These are phyloP conservation scores for Acanthochlamys bracteata DNA, from an alignment of 106 monocot species.

Conservation along the genomic window DNA sequence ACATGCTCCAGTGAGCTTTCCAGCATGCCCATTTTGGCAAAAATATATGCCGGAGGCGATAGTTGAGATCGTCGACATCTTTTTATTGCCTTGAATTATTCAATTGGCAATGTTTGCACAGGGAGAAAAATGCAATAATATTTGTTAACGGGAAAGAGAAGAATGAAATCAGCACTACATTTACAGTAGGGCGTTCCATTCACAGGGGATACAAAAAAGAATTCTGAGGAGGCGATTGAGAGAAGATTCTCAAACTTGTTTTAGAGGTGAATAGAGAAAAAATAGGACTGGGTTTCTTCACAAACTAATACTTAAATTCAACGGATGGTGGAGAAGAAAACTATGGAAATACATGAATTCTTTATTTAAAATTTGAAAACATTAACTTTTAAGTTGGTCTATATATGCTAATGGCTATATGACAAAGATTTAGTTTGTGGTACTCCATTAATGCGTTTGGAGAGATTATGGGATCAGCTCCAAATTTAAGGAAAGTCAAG, in stretches of 20 bases:
- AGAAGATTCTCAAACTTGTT: not conserved
- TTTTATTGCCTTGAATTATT: not conserved
- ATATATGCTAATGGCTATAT: not conserved
- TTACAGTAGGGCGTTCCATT: not conserved
- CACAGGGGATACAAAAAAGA: not conserved
- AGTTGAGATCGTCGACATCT: not conserved
- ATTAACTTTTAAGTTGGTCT: not conserved
- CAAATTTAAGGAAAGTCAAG: not conserved
- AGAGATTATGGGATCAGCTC: not conserved
- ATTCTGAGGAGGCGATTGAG: not conserved
- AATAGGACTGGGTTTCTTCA: not conserved
- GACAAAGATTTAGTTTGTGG: not conserved
- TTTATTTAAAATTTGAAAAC: not conserved
- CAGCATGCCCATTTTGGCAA: not conserved
- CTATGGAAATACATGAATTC: no score
- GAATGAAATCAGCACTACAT: not conserved
- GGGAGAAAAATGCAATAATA: not conserved
- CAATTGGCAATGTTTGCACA: not conserved
- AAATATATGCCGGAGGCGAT: not conserved
- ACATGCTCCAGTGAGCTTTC: not conserved
- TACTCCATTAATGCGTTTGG: not conserved
- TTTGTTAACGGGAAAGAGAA: not conserved
- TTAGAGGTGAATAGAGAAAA: not conserved
- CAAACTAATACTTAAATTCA: not conserved
- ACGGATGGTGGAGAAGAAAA: not conserved